Base-by-base conservation (phyloP, 768 basidiomycete species). In the Collybia mongolica region DNA sequence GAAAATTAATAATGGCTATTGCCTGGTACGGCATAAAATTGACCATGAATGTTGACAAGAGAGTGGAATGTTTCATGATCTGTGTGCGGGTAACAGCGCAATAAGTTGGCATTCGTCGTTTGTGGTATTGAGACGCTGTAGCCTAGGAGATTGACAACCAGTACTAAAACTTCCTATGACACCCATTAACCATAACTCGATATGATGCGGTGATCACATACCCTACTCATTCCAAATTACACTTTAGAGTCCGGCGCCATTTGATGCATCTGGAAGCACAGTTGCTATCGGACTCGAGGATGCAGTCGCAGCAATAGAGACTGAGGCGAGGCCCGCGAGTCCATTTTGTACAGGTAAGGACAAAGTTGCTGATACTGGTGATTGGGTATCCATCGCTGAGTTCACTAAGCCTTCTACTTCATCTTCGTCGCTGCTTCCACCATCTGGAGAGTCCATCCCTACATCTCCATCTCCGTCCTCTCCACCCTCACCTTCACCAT, bases 331-430 rank as follows among this genome's bases (percentile, higher is more conserved):
- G 14, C 32, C 18, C 22, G 44, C 23, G 20, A 46, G 11, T 14
- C 38, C 46, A 18, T 18, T 39, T 14, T 5, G 23, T 3, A 20
- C n/a, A 44, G 20, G 22, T 5, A 51, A 32, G 11, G 22, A 9
- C 6, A 44, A 44, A 12, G 44, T 54, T 39, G 40, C 54, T 48
- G 52, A 54, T 22, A 40, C 52, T 2, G 62, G 58, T 18, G 67
- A 60, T 15, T 58, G 57, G 2, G 54, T 46, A 22, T 57, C 59
- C 59, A 60, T 60, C 17, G 53, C 52, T 28, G 57, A 55, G 52
- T 66, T 58, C 32, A 70, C 61, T 18, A 72, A 56, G 6, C 65
- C 68, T 55, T 73, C 67, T 44, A 56, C 62, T 48, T 62, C 64
- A 8, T 63, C 63, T 18, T 63, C 62, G 39, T 58, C 64, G 40